Evolutionary conservation across 1,284 basidiomycete genomes (phyloP), one percentile per base, ranked within the genome.

Genomic region (Trichosporon coremiiforme): DNA sequence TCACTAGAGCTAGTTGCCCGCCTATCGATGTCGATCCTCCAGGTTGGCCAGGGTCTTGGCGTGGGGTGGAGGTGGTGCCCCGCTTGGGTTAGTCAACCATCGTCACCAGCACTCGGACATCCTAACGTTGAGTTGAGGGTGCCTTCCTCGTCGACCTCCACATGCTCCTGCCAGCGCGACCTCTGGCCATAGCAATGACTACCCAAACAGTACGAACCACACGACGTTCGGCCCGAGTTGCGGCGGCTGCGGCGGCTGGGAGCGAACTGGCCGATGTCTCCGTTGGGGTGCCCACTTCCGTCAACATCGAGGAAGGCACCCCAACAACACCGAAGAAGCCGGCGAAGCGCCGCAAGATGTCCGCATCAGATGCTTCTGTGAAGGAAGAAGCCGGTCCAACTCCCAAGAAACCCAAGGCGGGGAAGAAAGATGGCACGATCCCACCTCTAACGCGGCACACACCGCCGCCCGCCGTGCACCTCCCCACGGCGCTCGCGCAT

Each of bases 401-500:
- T 17, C 31, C 60, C 20, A 70, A 38, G 53, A 45, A 57, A 38
- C 38, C 47, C 4, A 62, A 63, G 7, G 57, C 66, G 5, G 31
- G 13, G 12, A 60, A 47, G 25, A 65, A 64, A 25, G 57, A 55
- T 25, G 62, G 60, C 36, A 64, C 55, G 47, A 31, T 53, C 66
- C 22, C 57, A 8, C 8, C 66, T 7, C 50, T 41, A 1, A 41
- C 62, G 12, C 63, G 47, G 45, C 50, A 36, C 50, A 38, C 74
- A 72, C 65, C 74, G 71, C 35, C 77, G 71, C 8, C 71, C 72
- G 9, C 74, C 3, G 95, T 96, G 84, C 87, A 88, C 20, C 89
- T 94, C 73, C 87, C 89, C 50, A 87, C 89, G 3, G 93, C 92
- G 0, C 90, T 89, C 77, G 72, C 84, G 13, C 92, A 95, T 78